Percentiles rank a stretch among this genome's conserved stretches.
Conservation (phyloP, 164 flowering plant species). For the Malania oleifera region DNA sequence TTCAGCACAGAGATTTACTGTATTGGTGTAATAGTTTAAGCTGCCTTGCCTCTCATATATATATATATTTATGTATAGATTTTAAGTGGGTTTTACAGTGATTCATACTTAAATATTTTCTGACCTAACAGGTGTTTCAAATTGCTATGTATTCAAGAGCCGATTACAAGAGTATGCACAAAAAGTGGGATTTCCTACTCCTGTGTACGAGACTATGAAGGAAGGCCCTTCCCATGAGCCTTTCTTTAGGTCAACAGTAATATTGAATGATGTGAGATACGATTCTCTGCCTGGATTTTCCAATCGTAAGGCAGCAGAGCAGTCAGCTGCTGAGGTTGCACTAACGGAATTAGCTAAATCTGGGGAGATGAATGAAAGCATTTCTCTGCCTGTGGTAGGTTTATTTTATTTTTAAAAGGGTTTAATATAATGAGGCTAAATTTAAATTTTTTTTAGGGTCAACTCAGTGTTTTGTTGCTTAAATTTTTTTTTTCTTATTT, state of each 20-base stretch:
- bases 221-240: constrained; percentile 92
- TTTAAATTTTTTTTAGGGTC: background rate
- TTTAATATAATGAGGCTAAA: background rate
- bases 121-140: constrained; percentile 69
- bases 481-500: too few relatives aligned
- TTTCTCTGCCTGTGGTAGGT: constrained; percentile 77
- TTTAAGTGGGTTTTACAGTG: too few relatives aligned
- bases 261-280: constrained; percentile 58
- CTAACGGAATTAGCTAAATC: constrained; percentile 56
- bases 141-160: constrained; percentile 85
- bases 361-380: constrained; percentile 34
- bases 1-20: too few relatives aligned
- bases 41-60: too few relatives aligned
- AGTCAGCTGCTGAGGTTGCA: constrained; percentile 98
- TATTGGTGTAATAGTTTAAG: too few relatives aligned
- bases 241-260: constrained; percentile 61
- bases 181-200: constrained; percentile 54
- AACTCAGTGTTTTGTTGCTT: too few relatives aligned
- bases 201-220: constrained; percentile 68
- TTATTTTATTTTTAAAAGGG: background rate
- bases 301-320: constrained; percentile 96
- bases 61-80: too few relatives aligned
- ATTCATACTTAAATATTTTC: too few relatives aligned
- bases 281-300: constrained; percentile 85
- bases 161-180: constrained; percentile 82